phyloP scores from a whole-genome alignment of 345 rosid species.

The Pistacia integerrima region DNA sequence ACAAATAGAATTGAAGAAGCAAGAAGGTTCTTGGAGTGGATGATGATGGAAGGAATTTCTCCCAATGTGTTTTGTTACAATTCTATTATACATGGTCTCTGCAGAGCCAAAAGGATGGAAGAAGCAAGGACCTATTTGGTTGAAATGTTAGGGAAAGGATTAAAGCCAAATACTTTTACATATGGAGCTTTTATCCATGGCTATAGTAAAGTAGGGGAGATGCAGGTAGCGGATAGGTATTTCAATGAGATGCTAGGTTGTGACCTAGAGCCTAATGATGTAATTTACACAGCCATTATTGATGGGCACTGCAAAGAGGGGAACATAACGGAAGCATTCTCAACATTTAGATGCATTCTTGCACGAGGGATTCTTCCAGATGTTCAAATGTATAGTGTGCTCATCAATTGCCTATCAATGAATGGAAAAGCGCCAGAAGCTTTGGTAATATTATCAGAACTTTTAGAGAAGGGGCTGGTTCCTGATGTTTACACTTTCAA shows the following conservation, averaged over 20 bases:
- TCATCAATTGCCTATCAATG: conserved; percentile 31
- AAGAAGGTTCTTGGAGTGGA: conserved; percentile 18
- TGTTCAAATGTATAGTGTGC: conserved; percentile 17
- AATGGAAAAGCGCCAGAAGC: conserved; percentile 32
- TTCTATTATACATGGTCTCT: conserved; percentile 33
- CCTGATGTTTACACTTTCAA: conserved; percentile 40
- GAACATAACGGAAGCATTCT: conserved; percentile 18
- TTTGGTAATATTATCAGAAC: conserved; percentile 26
- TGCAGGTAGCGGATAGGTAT: conserved; percentile 28
- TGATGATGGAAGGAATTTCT: conserved; percentile 19
- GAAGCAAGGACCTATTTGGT: conserved; percentile 31
- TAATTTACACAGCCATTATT: conserved; percentile 22
- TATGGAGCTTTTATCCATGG: conserved; percentile 37
- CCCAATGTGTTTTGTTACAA: conserved; percentile 40
- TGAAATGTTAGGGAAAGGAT: conserved; percentile 30
- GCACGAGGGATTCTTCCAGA: conserved; percentile 25
- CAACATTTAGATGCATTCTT: conserved; percentile 32
- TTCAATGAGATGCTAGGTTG: conserved; percentile 35
- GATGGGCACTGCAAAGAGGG: conserved; percentile 39
- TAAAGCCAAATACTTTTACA: conserved; percentile 35
- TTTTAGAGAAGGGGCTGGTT: conserved; percentile 16
- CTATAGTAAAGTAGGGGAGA: conserved; percentile 27
- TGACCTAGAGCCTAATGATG: conserved; percentile 27
- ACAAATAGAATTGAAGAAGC: conserved; percentile 29
- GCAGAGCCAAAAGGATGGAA: conserved; percentile 36